Percentiles rank a stretch among this genome's conserved stretches.
Evolutionary conservation across 148 eudicot genomes (phyloP).

Genomic region (Polygonum maritimum): DNA sequence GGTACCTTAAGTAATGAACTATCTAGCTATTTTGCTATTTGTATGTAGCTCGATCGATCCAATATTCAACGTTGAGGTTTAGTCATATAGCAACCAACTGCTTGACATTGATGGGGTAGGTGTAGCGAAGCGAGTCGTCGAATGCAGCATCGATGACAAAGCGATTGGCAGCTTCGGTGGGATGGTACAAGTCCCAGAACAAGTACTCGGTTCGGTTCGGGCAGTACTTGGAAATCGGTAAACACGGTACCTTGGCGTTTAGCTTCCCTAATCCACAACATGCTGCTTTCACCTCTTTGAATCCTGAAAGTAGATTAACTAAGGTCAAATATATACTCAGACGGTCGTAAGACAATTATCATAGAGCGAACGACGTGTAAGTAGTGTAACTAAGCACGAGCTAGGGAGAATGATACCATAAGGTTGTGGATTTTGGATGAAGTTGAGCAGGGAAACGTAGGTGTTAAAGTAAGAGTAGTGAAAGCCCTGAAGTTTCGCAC

Average conservation of each 20-base stretch:
- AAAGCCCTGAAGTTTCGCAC: constrained; percentile 34
- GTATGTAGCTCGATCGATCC: background rate
- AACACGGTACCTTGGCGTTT: constrained; percentile 51
- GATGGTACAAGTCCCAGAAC: constrained; percentile 89
- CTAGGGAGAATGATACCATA: constrained; percentile 18
- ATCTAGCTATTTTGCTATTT: background rate
- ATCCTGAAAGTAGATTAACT: constrained; percentile 15
- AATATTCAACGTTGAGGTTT: no score
- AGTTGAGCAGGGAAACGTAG: constrained; percentile 29
- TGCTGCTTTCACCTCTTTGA: constrained; percentile 59
- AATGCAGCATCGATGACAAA: constrained; percentile 31
- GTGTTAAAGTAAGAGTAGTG: constrained; percentile 46
- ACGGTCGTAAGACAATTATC: no score
- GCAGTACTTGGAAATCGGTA: constrained; percentile 53
- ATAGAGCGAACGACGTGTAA: no score
- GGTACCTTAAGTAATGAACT: background rate
- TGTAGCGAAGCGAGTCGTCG: constrained; percentile 29
- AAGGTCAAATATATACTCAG: no score
- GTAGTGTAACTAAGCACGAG: no score
- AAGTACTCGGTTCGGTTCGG: constrained; percentile 53
- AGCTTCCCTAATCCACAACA: constrained; percentile 80
- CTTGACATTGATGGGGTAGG: constrained; percentile 40
- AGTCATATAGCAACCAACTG: constrained; percentile 16
- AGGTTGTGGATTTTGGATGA: constrained; percentile 38
- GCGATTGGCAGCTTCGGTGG: constrained; percentile 60